These are phyloP conservation scores for Ormosia emarginata DNA, from an alignment of 306 rosid species.

Conservation along the genomic window DNA sequence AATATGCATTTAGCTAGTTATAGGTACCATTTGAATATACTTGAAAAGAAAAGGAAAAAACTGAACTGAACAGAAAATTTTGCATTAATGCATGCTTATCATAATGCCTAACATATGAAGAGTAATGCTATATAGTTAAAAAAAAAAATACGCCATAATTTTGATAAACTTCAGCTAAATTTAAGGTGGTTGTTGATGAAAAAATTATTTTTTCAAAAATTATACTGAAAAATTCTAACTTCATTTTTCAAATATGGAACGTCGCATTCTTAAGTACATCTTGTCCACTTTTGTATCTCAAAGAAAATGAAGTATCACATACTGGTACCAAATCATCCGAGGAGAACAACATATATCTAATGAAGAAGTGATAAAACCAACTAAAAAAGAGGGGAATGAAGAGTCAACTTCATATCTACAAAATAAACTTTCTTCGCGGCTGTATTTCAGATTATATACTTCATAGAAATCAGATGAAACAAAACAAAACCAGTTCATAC, in stretches of 20 bases:
- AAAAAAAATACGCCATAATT: no score
- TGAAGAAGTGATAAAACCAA: background rate
- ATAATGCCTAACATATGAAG: background rate
- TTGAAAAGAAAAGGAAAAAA: background rate
- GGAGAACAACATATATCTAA: background rate
- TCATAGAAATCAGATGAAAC: background rate
- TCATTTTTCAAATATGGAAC: background rate
- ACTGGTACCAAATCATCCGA: background rate
- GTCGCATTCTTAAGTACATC: slow-evolving; percentile 14
- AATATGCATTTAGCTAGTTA: background rate
- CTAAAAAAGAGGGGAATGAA: background rate
- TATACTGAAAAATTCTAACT: no score
- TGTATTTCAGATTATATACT: slow-evolving; percentile 15
- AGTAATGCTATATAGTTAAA: no score
- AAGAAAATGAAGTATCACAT: slow-evolving; percentile 22
- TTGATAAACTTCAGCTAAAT: no score
- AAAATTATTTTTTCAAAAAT: no score
- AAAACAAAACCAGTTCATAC: background rate
- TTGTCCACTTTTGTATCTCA: background rate
- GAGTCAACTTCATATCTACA: slow-evolving; percentile 19
- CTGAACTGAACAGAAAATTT: background rate
- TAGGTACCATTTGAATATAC: background rate
- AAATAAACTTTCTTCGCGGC: slow-evolving; percentile 16
- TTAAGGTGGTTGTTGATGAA: no score
- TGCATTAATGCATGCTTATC: background rate